Evolutionary conservation across 192 early-diverging fungal species (phyloP), one percentile per base, ranked within the genome.

Genomic region (Gaertneriomyces sp.): DNA sequence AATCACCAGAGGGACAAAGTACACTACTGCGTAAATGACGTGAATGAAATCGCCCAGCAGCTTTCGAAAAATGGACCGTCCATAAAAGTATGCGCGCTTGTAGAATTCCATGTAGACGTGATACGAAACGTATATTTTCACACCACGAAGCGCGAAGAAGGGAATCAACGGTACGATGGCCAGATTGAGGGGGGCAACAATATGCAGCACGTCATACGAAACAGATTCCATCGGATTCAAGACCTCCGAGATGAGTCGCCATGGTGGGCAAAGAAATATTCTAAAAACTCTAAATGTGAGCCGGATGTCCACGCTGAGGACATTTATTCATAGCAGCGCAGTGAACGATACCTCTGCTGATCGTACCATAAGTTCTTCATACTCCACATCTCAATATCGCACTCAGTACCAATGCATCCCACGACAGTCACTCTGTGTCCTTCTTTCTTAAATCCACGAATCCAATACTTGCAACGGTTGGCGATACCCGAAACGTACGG

Each of bases 401-500:
- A 75, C 12, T 72, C 75, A 8, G 81, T 68, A 5, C 74, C 76
- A 6, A 54, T 60, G 12, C 65, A 54, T 25, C 73, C 71, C 38
- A 47, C 76, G n/a, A 81, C 70, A 20, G 78, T 82, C 46, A 82
- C 81, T 39, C 42, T 42, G 63, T 82, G 81, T 12, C 78, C 78
- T 17, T 75, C 66, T 11, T 73, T 60, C 33, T 71, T 43, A 64
- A 80, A 82, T 6, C 79, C 79, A 33, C 63, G 59, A 41, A 66
- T 71, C 38, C 75, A 63, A 62, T 80, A 76, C 67, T 80, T 80
- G 67, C 68, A 82, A 5, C 81, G 70, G 54, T 82, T 82, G 19
- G 75, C 73, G 57, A 82, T 82, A 8, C 81, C 81, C 8, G 78
- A 81, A 20, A 82, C 74, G 58, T 65, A 78, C 6, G 81, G 81